These are phyloP conservation scores for Schizophyllum commune DNA, from an alignment of 1,284 basidiomycete genomes.

Conservation along the genomic window DNA sequence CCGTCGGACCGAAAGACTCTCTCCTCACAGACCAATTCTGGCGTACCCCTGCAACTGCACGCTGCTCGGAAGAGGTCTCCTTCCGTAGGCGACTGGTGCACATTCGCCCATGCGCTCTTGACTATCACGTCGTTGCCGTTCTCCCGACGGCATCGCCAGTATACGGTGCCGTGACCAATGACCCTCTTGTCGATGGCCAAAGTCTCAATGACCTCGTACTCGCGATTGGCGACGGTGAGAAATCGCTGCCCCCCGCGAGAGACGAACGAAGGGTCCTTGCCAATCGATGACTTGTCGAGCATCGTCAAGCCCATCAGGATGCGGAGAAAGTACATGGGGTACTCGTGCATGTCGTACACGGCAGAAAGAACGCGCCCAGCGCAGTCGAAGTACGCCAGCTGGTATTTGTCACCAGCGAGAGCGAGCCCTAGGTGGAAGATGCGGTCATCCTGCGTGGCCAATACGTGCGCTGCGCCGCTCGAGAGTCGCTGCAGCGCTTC, in stretches of 20 bases:
- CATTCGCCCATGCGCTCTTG: constrained; percentile 9
- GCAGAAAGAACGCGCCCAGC: no score
- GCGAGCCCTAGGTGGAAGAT: no score
- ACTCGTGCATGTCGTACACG: background rate
- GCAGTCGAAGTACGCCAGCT: no score
- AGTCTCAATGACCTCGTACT: background rate
- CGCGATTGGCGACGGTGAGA: constrained; percentile 3
- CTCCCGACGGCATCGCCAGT: constrained; percentile 5
- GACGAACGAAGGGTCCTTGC: no score
- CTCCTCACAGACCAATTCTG: constrained; percentile 3
- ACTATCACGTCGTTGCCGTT: constrained; percentile 5
- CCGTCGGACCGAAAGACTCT: background rate
- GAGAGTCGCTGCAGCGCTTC: no score
- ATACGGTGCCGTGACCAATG: constrained; percentile 6
- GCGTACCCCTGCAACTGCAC: background rate
- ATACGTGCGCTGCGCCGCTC: no score
- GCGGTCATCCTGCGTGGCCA: no score
- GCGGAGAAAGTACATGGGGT: background rate
- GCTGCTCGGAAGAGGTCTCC: constrained; percentile 2
- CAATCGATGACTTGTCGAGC: background rate
- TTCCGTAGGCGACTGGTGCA: no score
- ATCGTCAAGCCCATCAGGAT: background rate
- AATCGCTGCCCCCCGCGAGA: background rate
- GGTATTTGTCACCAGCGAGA: no score
- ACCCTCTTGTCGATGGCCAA: constrained; percentile 2